A percentile compares a stretch with the other conserved stretches of the same genome.
These are phyloP conservation scores for Rhodotorula diobovata DNA, from an alignment of 768 basidiomycete species.

Conservation along the genomic window DNA sequence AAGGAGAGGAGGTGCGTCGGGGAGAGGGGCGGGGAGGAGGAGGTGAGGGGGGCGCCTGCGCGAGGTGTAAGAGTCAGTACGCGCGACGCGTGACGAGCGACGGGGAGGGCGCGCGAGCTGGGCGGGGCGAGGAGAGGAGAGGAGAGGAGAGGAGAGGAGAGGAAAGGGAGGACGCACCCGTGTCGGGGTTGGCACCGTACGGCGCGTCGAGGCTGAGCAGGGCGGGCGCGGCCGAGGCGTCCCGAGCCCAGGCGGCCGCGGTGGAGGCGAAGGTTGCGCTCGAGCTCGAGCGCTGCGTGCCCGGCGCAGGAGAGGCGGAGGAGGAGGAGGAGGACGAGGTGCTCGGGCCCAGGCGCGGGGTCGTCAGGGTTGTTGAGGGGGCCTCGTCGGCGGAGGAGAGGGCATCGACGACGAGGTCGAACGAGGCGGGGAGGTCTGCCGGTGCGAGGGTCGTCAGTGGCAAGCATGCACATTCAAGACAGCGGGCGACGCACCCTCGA, in stretches of 20 bases:
- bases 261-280: background rate
- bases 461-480: background rate
- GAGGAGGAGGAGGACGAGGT: background rate
- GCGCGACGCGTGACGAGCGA: no score
- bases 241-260: background rate
- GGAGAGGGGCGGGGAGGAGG: background rate
- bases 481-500: conserved; percentile 1
- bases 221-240: background rate
- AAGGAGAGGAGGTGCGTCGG: conserved; percentile 12
- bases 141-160: background rate
- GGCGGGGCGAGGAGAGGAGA: no score
- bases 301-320: background rate
- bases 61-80: no score
- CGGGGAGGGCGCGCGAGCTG: no score
- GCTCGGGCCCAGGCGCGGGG: background rate
- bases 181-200: conserved; percentile 9
- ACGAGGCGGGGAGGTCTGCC: conserved; percentile 17
- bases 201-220: conserved; percentile 1
- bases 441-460: no score
- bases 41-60: background rate
- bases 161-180: background rate
- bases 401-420: conserved; percentile 24
- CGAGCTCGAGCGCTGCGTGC: no score
- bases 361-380: background rate
- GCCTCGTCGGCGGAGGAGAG: background rate